phyloP scores from a whole-genome alignment of 176 grass and related monocot genomes.

The Thinopyrum elongatum region DNA sequence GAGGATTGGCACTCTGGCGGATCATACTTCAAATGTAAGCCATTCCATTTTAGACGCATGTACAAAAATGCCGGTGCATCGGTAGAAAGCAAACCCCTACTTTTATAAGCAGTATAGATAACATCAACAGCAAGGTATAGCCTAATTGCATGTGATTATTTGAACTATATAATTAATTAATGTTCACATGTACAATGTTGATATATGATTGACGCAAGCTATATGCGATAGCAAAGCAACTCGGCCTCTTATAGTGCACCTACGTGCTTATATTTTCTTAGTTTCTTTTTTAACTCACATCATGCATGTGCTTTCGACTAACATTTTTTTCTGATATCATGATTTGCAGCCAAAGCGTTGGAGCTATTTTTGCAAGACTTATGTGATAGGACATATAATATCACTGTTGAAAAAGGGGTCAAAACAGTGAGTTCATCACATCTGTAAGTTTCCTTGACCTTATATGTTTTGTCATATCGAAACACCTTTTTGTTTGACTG shows the following conservation, averaged over 20 bases:
- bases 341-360: constrained; percentile 87
- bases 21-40: not conserved
- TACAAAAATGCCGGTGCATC: not conserved
- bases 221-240: not conserved
- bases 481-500: not conserved
- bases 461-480: not conserved
- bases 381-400: constrained; percentile 80
- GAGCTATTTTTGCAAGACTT: constrained; percentile 97
- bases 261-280: not conserved
- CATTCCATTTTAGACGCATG: not conserved
- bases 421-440: constrained; percentile 90
- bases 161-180: not conserved
- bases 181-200: not conserved
- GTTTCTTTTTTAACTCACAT: not conserved
- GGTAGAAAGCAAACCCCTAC: not conserved
- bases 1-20: not conserved
- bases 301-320: constrained; percentile 5
- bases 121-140: not conserved
- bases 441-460: constrained; percentile 63
- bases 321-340: constrained; percentile 8
- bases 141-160: not conserved
- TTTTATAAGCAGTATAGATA: not conserved
- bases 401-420: constrained; percentile 69
- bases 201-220: not conserved
- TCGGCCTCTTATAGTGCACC: not conserved